A percentile compares a stretch with the other conserved stretches of the same genome.
These are phyloP conservation scores for Aquilaria malaccensis DNA, from an alignment of 345 rosid genomes.

Conservation along the genomic window DNA sequence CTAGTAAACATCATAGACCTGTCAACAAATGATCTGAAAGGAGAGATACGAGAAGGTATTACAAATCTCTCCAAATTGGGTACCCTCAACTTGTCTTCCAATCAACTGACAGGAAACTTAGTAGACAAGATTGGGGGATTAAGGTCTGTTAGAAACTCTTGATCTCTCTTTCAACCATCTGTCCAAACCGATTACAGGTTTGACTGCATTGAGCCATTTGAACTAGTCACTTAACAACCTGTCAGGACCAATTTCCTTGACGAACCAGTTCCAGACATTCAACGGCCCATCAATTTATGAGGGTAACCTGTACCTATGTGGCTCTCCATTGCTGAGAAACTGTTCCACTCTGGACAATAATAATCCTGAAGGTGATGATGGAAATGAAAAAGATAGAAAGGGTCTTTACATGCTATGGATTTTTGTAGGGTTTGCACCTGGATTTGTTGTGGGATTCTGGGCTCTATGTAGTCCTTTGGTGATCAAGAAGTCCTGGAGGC, in stretches of 20 bases:
- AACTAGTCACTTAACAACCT: conserved; percentile 19
- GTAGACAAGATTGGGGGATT: conserved; percentile 11
- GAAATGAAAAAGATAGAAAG: neutral
- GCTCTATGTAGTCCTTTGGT: conserved; percentile 5
- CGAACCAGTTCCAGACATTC: conserved; percentile 10
- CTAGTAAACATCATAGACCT: conserved; percentile 16
- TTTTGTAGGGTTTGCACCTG: neutral
- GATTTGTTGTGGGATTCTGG: conserved; percentile 7
- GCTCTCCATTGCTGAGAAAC: conserved; percentile 9
- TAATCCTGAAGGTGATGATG: neutral
- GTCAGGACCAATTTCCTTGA: conserved; percentile 11
- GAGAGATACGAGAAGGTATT: conserved; percentile 9
- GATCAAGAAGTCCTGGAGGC: conserved; percentile 7
- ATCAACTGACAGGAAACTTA: conserved; percentile 17
- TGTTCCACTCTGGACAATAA: neutral
- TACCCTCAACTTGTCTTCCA: conserved; percentile 22
- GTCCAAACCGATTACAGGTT: conserved; percentile 8
- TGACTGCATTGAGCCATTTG: conserved; percentile 13
- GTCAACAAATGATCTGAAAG: conserved; percentile 19
- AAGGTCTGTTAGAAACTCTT: conserved; percentile 12
- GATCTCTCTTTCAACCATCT: conserved; percentile 17
- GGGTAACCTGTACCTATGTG: conserved; percentile 18
- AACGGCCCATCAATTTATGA: conserved; percentile 7
- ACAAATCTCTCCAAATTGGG: conserved; percentile 10
- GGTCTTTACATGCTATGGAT: neutral